Evolutionary conservation across 2,329 filamentous ascomycete genomes (phyloP).

Genomic region (Nothopassalora personata): DNA sequence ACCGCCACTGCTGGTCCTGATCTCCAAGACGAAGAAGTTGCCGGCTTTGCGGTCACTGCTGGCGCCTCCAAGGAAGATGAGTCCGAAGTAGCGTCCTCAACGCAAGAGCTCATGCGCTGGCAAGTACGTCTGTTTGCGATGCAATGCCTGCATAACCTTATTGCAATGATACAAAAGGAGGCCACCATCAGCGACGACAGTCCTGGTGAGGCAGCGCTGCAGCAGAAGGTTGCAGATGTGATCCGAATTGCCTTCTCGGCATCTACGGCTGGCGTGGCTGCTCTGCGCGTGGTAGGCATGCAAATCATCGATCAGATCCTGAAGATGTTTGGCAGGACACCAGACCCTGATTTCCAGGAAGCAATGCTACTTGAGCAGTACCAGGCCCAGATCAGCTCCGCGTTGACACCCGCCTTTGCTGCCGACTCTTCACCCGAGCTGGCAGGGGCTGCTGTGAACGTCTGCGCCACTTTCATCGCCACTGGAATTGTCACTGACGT

Average conservation of each 20-base stretch:
- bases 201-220: slow-evolving; percentile 68
- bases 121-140: slow-evolving; percentile 93
- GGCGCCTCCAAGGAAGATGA: slow-evolving; percentile 48
- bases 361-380: slow-evolving; percentile 95
- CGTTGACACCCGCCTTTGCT: slow-evolving; percentile 91
- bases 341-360: slow-evolving; percentile 96
- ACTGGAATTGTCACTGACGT: slow-evolving; percentile 96
- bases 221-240: slow-evolving; percentile 81
- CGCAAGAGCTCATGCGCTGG: slow-evolving; percentile 89
- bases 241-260: slow-evolving; percentile 96
- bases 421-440: slow-evolving; percentile 93
- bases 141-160: slow-evolving; percentile 77
- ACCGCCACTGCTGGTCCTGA: slow-evolving; percentile 59
- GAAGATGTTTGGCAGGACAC: slow-evolving; percentile 91
- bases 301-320: slow-evolving; percentile 91
- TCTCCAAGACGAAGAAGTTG: slow-evolving; percentile 90
- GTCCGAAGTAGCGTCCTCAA: slow-evolving; percentile 36
- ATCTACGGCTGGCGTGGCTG: slow-evolving; percentile 86
- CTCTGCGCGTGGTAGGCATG: slow-evolving; percentile 82
- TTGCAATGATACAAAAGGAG: slow-evolving; percentile 72
- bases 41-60: slow-evolving; percentile 79
- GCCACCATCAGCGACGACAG: slow-evolving; percentile 73
- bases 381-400: slow-evolving; percentile 95
- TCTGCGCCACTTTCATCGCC: slow-evolving; percentile 95
- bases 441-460: slow-evolving; percentile 91